Conservation (phyloP, 2,329 filamentous ascomycete species). For the Scortechinia acanthostroma region DNA sequence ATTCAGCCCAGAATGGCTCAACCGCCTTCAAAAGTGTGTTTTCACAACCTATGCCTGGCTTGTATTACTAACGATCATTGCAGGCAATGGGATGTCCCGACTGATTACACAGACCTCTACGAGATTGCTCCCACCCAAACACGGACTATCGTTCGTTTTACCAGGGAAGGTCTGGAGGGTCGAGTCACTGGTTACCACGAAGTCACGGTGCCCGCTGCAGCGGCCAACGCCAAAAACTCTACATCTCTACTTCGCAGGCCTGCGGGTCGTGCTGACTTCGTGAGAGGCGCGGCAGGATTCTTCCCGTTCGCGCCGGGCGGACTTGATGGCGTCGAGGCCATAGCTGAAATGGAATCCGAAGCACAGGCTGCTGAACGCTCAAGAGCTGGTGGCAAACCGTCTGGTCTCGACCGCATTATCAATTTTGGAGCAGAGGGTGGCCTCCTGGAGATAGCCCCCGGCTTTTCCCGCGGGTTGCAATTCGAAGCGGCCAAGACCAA, state of each 20-base stretch:
- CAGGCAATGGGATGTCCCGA: conserved; percentile 69
- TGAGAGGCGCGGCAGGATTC: conserved; percentile 84
- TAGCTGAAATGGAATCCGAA: conserved; percentile 77
- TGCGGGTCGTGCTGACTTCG: conserved; percentile 80
- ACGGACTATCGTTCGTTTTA: conserved; percentile 88
- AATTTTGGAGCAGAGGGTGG: conserved; percentile 72
- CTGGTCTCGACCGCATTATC: conserved; percentile 75
- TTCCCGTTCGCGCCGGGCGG: conserved; percentile 91
- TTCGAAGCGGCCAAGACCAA: conserved; percentile 30
- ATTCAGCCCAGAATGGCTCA: conserved; percentile 82
- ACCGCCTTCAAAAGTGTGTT: conserved; percentile 71
- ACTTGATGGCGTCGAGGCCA: conserved; percentile 76
- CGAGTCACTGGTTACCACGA: conserved; percentile 89
- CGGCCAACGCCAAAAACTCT: conserved; percentile 88
- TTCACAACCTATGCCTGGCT: conserved; percentile 1
- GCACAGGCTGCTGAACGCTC: conserved; percentile 41
- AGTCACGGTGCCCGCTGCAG: conserved; percentile 82
- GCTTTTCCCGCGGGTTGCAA: conserved; percentile 71
- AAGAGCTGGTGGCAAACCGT: conserved; percentile 25
- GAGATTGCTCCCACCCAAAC: conserved; percentile 84
- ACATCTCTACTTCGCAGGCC: conserved; percentile 83
- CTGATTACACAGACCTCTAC: conserved; percentile 78
- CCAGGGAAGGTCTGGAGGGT: conserved; percentile 83
- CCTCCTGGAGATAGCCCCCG: conserved; percentile 75
- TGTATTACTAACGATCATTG: conserved; percentile 3